Evolutionary conservation across 2,329 filamentous ascomycete genomes (phyloP).

Genomic region (Paraphaeosphaeria sporulosa): DNA sequence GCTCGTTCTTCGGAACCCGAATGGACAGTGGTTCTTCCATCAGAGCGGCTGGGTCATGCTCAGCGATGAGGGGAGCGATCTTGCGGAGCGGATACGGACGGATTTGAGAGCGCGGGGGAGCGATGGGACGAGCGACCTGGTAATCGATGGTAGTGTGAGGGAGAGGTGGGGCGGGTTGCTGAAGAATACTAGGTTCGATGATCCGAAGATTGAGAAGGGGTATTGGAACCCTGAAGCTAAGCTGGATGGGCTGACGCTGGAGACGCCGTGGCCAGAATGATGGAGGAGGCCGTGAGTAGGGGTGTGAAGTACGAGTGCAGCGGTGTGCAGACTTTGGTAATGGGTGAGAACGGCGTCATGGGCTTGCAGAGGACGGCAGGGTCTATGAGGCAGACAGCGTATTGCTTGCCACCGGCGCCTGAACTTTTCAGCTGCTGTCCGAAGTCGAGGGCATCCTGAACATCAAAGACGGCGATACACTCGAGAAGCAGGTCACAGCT

Average conservation of each 20-base stretch:
- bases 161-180: conserved; percentile 53
- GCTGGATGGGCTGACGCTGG: conserved; percentile 64
- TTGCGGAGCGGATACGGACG: conserved; percentile 60
- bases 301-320: conserved; percentile 57
- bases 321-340: conserved; percentile 55
- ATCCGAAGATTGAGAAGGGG: conserved; percentile 39
- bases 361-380: conserved; percentile 61
- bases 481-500: conserved; percentile 63
- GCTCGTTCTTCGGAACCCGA: conserved; percentile 27
- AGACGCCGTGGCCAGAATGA: conserved; percentile 54
- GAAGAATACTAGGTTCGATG: conserved; percentile 41
- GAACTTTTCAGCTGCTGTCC: conserved; percentile 63
- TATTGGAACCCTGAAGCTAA: conserved; percentile 60
- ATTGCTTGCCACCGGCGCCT: conserved; percentile 64
- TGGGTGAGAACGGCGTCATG: conserved; percentile 42
- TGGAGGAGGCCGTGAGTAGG: conserved; percentile 52
- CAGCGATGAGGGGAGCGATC: conserved; percentile 56
- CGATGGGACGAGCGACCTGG: conserved; percentile 49
- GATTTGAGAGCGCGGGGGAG: conserved; percentile 58
- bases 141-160: conserved; percentile 42
- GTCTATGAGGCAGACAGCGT: conserved; percentile 61
- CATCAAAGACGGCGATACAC: conserved; percentile 55
- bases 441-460: conserved; percentile 55
- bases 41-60: conserved; percentile 67
- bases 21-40: conserved; percentile 58